phyloP scores from a whole-genome alignment of 75 land plant genomes.

The Selaginella moellendorffii region DNA sequence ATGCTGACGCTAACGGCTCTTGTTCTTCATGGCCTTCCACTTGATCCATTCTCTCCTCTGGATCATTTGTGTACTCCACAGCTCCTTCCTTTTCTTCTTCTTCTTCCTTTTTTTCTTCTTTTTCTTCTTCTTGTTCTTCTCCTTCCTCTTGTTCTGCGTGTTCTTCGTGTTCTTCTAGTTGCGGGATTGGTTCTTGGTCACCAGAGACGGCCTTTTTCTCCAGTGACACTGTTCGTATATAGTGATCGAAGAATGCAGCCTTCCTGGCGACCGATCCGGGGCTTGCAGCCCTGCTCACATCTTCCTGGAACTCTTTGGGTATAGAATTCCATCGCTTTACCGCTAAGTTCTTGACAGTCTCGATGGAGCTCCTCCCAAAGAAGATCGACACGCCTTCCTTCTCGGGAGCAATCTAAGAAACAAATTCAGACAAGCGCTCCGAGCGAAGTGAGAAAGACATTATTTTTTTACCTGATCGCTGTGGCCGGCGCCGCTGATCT shows the following conservation, averaged over 20 bases:
- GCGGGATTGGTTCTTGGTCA: background rate
- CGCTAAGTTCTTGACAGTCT: slow-evolving; percentile 1
- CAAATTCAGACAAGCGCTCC: too few relatives aligned
- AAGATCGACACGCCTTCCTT: slow-evolving; percentile 4
- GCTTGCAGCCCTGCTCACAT: background rate
- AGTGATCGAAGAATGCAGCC: slow-evolving; percentile 4
- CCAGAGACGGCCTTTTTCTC: background rate
- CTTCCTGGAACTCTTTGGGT: background rate
- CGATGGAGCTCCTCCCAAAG: slow-evolving; percentile 4
- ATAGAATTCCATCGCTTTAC: background rate
- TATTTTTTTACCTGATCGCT: too few relatives aligned
- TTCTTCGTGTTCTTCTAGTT: background rate
- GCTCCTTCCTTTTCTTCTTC: too few relatives aligned
- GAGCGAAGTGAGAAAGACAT: too few relatives aligned
- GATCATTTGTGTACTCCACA: too few relatives aligned
- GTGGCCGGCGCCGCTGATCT: too few relatives aligned
- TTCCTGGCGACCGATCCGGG: background rate
- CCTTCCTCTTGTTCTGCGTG: background rate
- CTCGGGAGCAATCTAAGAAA: too few relatives aligned
- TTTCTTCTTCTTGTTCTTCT: too few relatives aligned
- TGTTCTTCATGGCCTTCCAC: too few relatives aligned
- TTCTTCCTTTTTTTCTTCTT: too few relatives aligned
- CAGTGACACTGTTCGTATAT: background rate
- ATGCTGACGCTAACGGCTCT: too few relatives aligned
- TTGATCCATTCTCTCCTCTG: too few relatives aligned